Evolutionary conservation across 108 stramenopile genomes (phyloP), one percentile per base, ranked within the genome.

Genomic region (Skeletonema potamos): DNA sequence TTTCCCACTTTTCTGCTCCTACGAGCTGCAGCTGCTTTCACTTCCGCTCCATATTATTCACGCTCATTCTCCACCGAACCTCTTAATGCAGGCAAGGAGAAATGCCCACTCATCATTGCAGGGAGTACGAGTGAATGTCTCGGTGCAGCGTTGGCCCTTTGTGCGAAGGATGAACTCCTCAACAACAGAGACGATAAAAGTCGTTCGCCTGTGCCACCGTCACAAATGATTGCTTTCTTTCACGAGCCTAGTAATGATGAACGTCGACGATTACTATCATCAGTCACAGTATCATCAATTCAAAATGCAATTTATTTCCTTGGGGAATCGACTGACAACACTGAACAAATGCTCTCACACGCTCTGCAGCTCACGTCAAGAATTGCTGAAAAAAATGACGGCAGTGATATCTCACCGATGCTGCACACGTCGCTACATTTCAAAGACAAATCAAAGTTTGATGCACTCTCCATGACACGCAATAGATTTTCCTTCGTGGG

Each of bases 111-210:
- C 39, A 30, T 71, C 2, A 34, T 73, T 32, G 72, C 56, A 13
- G 72, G 72, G 0, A 73, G 17, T 24, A 58, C 46, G 6, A 20
- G 57, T 0, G 63, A 64, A 33, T 64, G 64, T 12, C 36, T 74
- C 3, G 73, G 59, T 44, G 64, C 65, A 54, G 73, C 65, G 8
- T 60, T 74, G 73, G 73, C 73, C 4, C 56, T 66, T 29, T 66
- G 65, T 28, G 65, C 73, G 54, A 56, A 41, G 32, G 65, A 66
- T 60, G 58, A 59, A 29, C 48, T 74, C 10, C 20, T 51, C 18
- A 30, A 63, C 54, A 20, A 28, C 41, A 39, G 29, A 6, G 39
- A 18, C 17, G 26, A 46, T 17, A 26, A 65, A 10, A 36, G 56
- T 11, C 12, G 26, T 22, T 39, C 73, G 15, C 58, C 73, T 9